Evolutionary conservation across 169 alveolate species (phyloP), one percentile per base, ranked within the genome.

Genomic region (Plasmodium gaboni): DNA sequence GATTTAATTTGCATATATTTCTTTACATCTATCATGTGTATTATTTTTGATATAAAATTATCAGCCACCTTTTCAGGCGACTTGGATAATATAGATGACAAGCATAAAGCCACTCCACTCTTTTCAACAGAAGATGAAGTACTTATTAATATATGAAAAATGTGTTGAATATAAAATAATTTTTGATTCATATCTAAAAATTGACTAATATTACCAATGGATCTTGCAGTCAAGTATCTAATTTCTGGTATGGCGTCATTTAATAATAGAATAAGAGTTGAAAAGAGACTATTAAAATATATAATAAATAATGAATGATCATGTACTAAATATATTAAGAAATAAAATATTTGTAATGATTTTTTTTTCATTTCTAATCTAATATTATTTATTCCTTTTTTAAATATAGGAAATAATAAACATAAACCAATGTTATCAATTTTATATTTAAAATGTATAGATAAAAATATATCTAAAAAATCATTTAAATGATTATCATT

Each of bases 161-260:
- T 59, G 19, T 70, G 51, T 38, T 86, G 92, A 15, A 86, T 86
- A 55, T 86, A 86, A 64, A 65, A 86, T 15, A 86, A 64, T 65
- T 86, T 69, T 13, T 32, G 71, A 17, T 86, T 86, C 19, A 46
- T 51, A 71, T 86, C 92, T 48, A 86, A 59, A 64, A 46, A 71
- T 17, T 65, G 64, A 46, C 73, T 51, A 59, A 86, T 71, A 32
- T 86, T 86, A 46, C 92, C 92, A 42, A 86, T 10, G 13, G 76
- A 69, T 26, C 60, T 71, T 1, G 92, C 86, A n/a, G 92, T 86
- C 15, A 86, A 38, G 15, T 70, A 86, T 61, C 92, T 57, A 26
- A 86, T 86, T 38, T 86, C 92, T 15, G 92, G 87, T 48, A 71
- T 55, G 3, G 92, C 86, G 70, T 86, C 92, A 55, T 69, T 71